Evolutionary conservation across 176 grass and related monocot species (phyloP).

Genomic region (Puccinellia tenuiflora): DNA sequence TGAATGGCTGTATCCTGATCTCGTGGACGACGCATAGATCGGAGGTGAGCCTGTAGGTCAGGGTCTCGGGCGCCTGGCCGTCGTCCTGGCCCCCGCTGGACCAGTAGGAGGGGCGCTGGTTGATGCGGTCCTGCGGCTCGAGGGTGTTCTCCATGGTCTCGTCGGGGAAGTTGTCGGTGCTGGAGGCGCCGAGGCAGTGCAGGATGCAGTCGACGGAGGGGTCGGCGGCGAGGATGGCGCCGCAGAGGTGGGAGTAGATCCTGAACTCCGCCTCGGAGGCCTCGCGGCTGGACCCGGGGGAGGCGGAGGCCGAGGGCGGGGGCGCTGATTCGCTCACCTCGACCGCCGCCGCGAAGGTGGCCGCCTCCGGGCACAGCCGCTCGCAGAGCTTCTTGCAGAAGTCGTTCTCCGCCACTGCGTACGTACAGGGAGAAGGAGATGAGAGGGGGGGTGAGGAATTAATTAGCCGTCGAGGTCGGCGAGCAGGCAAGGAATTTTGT

Average conservation of each 20-base stretch:
- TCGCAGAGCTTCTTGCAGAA: slow-evolving; percentile 54
- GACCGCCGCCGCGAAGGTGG: slow-evolving; percentile 33
- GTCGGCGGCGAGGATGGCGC: slow-evolving; percentile 31
- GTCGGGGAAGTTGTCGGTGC: slow-evolving; percentile 80
- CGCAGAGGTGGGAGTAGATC: slow-evolving; percentile 51
- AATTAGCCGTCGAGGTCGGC: neutral
- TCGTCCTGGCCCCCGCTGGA: slow-evolving; percentile 65
- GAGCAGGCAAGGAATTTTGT: neutral
- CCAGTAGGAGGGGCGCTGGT: slow-evolving; percentile 68
- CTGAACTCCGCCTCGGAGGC: slow-evolving; percentile 36
- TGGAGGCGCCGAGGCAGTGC: slow-evolving; percentile 64
- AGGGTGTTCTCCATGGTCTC: slow-evolving; percentile 81
- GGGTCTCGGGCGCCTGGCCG: slow-evolving; percentile 38
- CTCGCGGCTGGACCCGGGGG: slow-evolving; percentile 44
- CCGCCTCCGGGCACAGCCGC: slow-evolving; percentile 51
- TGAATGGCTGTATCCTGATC: slow-evolving; percentile 61
- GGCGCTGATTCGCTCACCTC: slow-evolving; percentile 25
- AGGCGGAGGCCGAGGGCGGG: neutral
- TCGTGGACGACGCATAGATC: slow-evolving; percentile 52
- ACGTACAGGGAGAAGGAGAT: no score
- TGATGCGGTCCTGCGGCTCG: slow-evolving; percentile 22
- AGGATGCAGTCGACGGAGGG: slow-evolving; percentile 41
- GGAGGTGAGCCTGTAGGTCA: slow-evolving; percentile 55
- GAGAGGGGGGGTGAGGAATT: neutral
- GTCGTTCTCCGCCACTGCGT: slow-evolving; percentile 50